A percentile compares a stretch with the other conserved stretches of the same genome.
Evolutionary conservation across 78 protist species (phyloP).

Genomic region (Dictyostelium citrinum): DNA sequence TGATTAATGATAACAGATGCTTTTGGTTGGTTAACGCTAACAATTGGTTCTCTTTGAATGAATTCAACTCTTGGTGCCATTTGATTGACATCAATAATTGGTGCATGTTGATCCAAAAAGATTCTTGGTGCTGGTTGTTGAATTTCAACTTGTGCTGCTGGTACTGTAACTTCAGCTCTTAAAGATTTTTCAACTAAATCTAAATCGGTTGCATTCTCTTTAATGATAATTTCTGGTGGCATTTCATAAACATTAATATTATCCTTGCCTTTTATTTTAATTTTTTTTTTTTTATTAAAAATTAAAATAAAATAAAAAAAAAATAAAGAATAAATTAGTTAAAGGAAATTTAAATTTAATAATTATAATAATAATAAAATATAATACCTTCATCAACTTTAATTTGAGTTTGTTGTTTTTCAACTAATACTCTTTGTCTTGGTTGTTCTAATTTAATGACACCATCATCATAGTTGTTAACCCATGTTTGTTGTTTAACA

Average conservation of each 20-base stretch:
- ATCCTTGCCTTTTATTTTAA: constrained; percentile 11
- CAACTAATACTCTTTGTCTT: constrained; percentile 67
- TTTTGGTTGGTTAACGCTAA: constrained; percentile 72
- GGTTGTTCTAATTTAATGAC: constrained; percentile 73
- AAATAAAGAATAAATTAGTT: neutral
- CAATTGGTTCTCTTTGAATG: constrained; percentile 72
- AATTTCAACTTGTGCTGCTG: constrained; percentile 73
- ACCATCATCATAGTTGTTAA: constrained; percentile 19
- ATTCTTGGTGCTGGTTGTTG: constrained; percentile 71
- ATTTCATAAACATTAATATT: constrained; percentile 20
- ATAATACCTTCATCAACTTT: constrained; percentile 59
- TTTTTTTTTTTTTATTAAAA: neutral
- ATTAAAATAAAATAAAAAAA: neutral
- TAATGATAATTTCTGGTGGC: constrained; percentile 51
- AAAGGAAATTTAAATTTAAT: neutral
- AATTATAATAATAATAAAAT: too few species aligned
- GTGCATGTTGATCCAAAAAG: constrained; percentile 73
- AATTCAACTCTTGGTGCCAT: constrained; percentile 63
- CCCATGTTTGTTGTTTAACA: neutral
- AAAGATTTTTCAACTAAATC: constrained; percentile 25
- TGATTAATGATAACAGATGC: constrained; percentile 71
- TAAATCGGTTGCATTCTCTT: constrained; percentile 32
- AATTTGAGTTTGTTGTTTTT: constrained; percentile 64
- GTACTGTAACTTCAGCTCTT: constrained; percentile 41
- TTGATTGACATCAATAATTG: constrained; percentile 66